Evolutionary conservation across 805 yeast species (phyloP).

Genomic region (Helenozyma baotianmanensis): DNA sequence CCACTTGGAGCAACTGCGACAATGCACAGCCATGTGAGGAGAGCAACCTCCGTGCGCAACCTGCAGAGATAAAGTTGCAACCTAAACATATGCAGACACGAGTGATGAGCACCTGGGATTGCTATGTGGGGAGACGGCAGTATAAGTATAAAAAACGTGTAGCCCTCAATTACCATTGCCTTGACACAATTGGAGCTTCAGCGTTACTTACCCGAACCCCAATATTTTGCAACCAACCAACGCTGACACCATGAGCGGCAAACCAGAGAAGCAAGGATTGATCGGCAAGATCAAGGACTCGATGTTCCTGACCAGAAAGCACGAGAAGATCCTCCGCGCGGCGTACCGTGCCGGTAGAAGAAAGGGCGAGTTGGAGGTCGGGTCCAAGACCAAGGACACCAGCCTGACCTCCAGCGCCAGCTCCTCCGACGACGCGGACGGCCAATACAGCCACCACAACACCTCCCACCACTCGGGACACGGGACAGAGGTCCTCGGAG

Average conservation of each 20-base stretch:
- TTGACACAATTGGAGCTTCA: too few species aligned
- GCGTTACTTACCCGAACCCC: too few species aligned
- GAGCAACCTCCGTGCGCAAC: too few species aligned
- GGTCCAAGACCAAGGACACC: background rate
- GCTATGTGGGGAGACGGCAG: too few species aligned
- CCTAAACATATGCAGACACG: too few species aligned
- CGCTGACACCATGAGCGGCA: slow-evolving; percentile 7
- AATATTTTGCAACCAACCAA: too few species aligned
- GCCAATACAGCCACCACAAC: background rate
- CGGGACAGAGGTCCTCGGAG: slow-evolving; percentile 4
- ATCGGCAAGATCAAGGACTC: slow-evolving; percentile 10
- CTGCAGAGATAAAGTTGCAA: too few species aligned
- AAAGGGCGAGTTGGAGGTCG: slow-evolving; percentile 6
- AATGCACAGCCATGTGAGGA: too few species aligned
- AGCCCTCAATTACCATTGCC: too few species aligned
- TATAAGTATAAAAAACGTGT: too few species aligned
- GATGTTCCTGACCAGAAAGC: slow-evolving; percentile 3
- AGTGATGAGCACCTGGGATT: too few species aligned
- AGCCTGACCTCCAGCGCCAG: background rate
- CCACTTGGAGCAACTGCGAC: too few species aligned
- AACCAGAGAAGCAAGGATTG: slow-evolving; percentile 6
- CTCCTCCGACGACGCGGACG: background rate
- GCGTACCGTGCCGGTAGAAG: slow-evolving; percentile 13
- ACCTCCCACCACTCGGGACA: background rate
- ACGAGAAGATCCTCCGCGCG: slow-evolving; percentile 8